Percentiles rank a stretch among this genome's conserved stretches.
phyloP scores from a whole-genome alignment of 208 protist species.

The Leptomonas seymouri region DNA sequence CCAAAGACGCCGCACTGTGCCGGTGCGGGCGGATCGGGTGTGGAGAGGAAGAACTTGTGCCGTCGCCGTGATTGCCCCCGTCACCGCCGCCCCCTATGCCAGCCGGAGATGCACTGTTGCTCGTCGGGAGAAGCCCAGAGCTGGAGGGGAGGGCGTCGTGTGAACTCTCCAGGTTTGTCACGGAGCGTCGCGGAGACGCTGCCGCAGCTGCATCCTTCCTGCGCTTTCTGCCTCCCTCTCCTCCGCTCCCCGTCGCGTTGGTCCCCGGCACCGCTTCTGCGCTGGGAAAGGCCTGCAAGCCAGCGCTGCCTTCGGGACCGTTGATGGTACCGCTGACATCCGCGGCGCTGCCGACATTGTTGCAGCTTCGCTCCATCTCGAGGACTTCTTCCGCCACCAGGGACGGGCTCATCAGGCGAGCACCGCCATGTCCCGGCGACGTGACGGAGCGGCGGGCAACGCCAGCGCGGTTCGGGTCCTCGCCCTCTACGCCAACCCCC shows the following conservation, averaged over 20 bases:
- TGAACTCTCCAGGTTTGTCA: conserved; percentile 10
- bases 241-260: not conserved
- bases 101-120: conserved; percentile 21
- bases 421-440: not conserved
- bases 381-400: conserved; percentile 18
- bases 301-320: not conserved
- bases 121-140: conserved; percentile 13
- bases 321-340: not conserved
- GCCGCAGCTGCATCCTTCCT: not conserved
- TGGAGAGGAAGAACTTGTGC: conserved; percentile 25
- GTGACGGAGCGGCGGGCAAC: conserved; percentile 1
- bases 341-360: not conserved
- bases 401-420: conserved; percentile 31
- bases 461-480: not conserved
- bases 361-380: conserved; percentile 19
- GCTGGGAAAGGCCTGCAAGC: not conserved
- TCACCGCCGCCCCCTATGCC: not conserved
- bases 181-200: conserved; percentile 13
- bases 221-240: not conserved
- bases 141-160: conserved; percentile 24
- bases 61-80: conserved; percentile 8
- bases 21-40: conserved; percentile 21
- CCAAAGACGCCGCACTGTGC: conserved; percentile 6
- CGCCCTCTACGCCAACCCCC: not conserved
- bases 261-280: not conserved